phyloP scores from a whole-genome alignment of 75 land plant species.

The Larix kaempferi region DNA sequence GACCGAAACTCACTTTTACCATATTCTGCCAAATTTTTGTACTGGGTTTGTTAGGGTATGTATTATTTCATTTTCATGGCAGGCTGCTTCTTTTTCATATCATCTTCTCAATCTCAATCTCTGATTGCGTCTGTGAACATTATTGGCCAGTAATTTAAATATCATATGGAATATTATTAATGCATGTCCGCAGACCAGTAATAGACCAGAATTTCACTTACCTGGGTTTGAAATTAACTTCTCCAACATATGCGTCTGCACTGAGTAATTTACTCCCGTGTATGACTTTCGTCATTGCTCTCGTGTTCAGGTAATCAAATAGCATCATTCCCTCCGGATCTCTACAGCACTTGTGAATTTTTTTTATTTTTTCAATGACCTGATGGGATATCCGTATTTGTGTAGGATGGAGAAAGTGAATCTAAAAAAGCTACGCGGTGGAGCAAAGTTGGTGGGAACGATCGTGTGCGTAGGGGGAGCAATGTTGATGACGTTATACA shows the following conservation, averaged over 20 bases:
- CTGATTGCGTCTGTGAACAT: no score
- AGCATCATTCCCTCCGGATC: no score
- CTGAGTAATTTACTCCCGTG: conserved; percentile 47
- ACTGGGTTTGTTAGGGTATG: conserved; percentile 19
- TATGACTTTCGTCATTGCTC: conserved; percentile 42
- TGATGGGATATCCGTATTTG: no score
- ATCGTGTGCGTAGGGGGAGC: conserved; percentile 40
- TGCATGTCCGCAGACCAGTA: conserved; percentile 19
- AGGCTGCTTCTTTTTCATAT: background rate
- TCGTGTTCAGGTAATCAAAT: conserved; percentile 28
- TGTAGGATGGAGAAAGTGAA: conserved; percentile 31
- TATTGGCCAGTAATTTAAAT: no score
- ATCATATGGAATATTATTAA: no score
- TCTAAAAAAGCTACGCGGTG: conserved; percentile 20
- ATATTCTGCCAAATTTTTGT: conserved; percentile 17
- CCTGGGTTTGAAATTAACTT: conserved; percentile 23
- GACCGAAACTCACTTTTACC: conserved; percentile 14
- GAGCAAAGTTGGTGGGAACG: conserved; percentile 40
- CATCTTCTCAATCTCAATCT: background rate
- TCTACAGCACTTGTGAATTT: no score
- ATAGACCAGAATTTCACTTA: conserved; percentile 23
- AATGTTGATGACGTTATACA: conserved; percentile 47
- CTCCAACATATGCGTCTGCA: conserved; percentile 32
- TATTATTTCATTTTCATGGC: no score
- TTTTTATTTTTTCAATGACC: no score